Conservation (phyloP, 768 basidiomycete species). For the Panaeolus papilionaceus region DNA sequence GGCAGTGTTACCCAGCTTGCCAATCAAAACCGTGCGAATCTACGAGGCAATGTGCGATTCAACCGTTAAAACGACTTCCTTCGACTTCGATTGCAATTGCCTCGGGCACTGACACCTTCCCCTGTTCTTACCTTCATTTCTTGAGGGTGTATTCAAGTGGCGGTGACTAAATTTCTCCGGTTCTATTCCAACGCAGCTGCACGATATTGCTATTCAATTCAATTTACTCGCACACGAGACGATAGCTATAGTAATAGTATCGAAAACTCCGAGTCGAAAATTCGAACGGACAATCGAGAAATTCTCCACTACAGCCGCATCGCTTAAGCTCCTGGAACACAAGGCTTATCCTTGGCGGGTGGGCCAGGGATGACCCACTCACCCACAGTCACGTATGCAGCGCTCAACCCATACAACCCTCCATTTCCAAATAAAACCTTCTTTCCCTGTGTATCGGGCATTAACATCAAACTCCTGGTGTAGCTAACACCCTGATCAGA, state of each 20-base stretch:
- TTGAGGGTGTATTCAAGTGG: too few relatives aligned
- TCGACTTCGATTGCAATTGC: too few relatives aligned
- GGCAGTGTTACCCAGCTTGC: background rate
- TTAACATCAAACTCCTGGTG: slow-evolving; percentile 1
- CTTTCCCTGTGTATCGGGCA: background rate
- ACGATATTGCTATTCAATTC: too few relatives aligned
- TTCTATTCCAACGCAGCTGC: too few relatives aligned
- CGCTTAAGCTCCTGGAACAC: background rate
- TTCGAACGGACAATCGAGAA: too few relatives aligned
- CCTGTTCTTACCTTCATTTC: too few relatives aligned
- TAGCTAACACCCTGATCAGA: slow-evolving; percentile 3
- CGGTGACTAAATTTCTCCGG: too few relatives aligned
- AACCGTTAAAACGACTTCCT: too few relatives aligned
- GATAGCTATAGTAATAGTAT: too few relatives aligned
- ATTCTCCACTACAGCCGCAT: background rate
- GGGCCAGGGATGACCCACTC: background rate
- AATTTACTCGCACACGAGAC: too few relatives aligned
- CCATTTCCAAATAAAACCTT: background rate
- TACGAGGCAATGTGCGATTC: background rate
- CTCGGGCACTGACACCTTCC: too few relatives aligned
- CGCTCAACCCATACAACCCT: slow-evolving; percentile 4
- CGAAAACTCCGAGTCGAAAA: too few relatives aligned
- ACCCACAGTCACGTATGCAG: background rate
- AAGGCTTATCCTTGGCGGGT: background rate
- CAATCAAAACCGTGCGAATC: background rate